Percentiles rank a stretch among this genome's conserved stretches.
Conservation (phyloP, 1,284 basidiomycete genomes). For the Apiotrichum domesticum region DNA sequence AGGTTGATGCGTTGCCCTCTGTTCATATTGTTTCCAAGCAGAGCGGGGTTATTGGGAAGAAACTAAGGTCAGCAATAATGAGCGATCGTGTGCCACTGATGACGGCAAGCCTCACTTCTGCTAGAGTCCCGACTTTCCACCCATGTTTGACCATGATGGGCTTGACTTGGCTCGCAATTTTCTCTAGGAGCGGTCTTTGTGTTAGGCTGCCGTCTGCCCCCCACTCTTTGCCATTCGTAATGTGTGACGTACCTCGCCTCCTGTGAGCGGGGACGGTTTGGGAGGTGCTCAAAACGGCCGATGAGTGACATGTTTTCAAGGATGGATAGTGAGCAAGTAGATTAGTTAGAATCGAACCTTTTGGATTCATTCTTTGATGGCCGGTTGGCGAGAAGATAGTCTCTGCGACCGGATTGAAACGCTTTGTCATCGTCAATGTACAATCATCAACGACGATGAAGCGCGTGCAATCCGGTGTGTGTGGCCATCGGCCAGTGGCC, state of each 20-base stretch:
- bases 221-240: no score
- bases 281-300: conserved; percentile 42
- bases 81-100: not conserved
- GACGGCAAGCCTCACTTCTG: conserved; percentile 52
- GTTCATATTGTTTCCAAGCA: conserved; percentile 65
- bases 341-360: no score
- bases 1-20: conserved; percentile 71
- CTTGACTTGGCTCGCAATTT: conserved; percentile 72
- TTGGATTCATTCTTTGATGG: no score
- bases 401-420: not conserved
- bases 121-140: conserved; percentile 72
- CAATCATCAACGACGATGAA: not conserved
- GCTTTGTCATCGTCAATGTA: not conserved
- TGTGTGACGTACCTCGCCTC: conserved; percentile 33
- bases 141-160: conserved; percentile 78
- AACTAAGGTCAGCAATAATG: conserved; percentile 49
- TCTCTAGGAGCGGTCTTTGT: conserved; percentile 55
- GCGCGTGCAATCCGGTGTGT: no score
- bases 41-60: conserved; percentile 64
- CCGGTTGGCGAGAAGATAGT: no score
- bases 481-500: no score
- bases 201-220: not conserved
- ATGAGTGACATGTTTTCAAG: conserved; percentile 27
- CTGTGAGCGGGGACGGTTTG: conserved; percentile 37
- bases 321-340: no score